These are phyloP conservation scores for Aspergillus homomorphus DNA, from an alignment of 495 filamentous ascomycete genomes.

Conservation along the genomic window DNA sequence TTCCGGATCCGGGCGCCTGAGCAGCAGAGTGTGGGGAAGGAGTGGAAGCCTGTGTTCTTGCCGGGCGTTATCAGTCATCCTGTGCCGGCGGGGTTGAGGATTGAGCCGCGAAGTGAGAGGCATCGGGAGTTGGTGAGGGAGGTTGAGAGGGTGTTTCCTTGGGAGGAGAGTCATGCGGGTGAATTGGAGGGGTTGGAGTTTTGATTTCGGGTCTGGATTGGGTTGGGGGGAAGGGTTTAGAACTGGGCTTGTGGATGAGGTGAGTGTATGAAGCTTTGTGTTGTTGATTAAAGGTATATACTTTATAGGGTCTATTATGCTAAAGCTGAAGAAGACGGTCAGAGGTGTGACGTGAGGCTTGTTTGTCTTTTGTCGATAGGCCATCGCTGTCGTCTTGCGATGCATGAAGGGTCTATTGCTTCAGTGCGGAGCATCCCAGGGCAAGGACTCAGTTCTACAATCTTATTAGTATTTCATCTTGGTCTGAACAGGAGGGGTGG, in stretches of 20 bases:
- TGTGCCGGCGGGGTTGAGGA: slow-evolving; percentile 29
- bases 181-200: not conserved
- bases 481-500: not conserved
- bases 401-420: slow-evolving; percentile 11
- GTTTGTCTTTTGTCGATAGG: no score
- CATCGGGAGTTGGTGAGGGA: slow-evolving; percentile 31
- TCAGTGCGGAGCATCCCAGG: slow-evolving; percentile 22
- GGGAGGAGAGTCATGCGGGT: slow-evolving; percentile 39
- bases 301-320: no score
- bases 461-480: slow-evolving; percentile 1
- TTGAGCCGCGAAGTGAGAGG: slow-evolving; percentile 29
- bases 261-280: not conserved
- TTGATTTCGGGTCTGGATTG: no score
- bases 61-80: slow-evolving; percentile 42
- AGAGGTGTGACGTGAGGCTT: no score
- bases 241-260: no score
- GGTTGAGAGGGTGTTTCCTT: slow-evolving; percentile 41
- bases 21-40: slow-evolving; percentile 27
- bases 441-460: slow-evolving; percentile 25
- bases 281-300: not conserved
- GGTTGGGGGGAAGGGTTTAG: no score
- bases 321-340: no score
- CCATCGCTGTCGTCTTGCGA: no score
- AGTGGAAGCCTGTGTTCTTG: slow-evolving; percentile 25
- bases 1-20: slow-evolving; percentile 36